Conservation (phyloP, 2,329 filamentous ascomycete genomes). For the Taxawa tesnikishii region DNA sequence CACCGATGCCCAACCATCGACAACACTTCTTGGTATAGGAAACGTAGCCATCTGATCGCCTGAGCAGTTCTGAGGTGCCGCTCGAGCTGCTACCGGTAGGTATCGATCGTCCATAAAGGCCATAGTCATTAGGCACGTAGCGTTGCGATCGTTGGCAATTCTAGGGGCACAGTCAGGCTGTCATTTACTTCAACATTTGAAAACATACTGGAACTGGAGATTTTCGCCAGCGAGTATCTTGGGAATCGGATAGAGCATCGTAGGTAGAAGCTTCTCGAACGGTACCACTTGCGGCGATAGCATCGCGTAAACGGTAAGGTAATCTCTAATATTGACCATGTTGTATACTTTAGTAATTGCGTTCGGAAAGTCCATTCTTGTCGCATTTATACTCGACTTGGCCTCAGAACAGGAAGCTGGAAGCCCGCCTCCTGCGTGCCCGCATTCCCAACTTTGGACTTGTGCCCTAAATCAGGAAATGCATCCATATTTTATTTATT, state of each 20-base stretch:
- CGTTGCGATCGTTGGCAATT: not conserved
- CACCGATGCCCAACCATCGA: not conserved
- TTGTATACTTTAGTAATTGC: not conserved
- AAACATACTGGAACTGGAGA: not conserved
- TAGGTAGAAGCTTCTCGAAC: not conserved
- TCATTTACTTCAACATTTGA: not conserved
- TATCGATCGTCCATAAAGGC: not conserved
- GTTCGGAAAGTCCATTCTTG: not conserved
- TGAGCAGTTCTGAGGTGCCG: not conserved
- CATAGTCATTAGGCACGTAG: not conserved
- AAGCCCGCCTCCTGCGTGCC: not conserved
- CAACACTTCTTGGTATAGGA: not conserved
- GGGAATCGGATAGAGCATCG: not conserved
- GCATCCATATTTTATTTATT: not conserved
- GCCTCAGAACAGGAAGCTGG: not conserved
- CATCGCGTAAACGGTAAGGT: not conserved
- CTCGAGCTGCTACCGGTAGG: not conserved
- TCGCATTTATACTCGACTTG: not conserved
- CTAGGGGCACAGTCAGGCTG: not conserved
- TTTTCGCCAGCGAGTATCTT: not conserved
- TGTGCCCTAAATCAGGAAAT: not conserved
- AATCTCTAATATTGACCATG: not conserved
- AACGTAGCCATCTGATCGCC: not conserved
- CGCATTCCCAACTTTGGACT: not conserved
- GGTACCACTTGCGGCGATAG: not conserved